Evolutionary conservation across 2,329 filamentous ascomycete species (phyloP), one percentile per base, ranked within the genome.

Genomic region (Epichloe gansuensis): DNA sequence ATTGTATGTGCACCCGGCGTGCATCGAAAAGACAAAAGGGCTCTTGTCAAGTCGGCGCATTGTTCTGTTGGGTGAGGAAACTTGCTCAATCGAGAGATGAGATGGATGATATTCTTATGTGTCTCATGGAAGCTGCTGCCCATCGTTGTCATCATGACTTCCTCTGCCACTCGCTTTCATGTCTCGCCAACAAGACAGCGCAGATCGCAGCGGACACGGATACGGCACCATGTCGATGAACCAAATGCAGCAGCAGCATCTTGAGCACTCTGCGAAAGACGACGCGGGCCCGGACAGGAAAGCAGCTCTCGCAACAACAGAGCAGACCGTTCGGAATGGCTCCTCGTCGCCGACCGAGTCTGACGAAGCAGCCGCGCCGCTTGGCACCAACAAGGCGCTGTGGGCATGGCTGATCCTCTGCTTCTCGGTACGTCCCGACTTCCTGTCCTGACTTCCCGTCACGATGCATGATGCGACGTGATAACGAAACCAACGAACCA

Each of bases 321-420:
- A 54, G 11, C 37, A 31, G 2, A 11, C 39, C 2, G 38, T 28
- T 4, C 12, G 5, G 7, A n/a, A 35, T 42, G 49, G 25, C n/a
- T 38, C 50, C 23, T 3, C 37, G 9, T 45, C 17, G 12, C 15
- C 48, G 28, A 6, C n/a, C 12, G 44, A 44, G n/a, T 2, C 37
- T 4, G 51, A 54, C 28, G 45, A 52, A 17, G 17, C 34, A 28
- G 48, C 42, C 9, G 31, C 49, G 12, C 54, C 54, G 13, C 9
- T 57, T 38, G 37, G 49, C 37, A 55, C 50, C 11, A 56, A 47
- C 11, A 57, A 52, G 46, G 55, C 57, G 12, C 49, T 58, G 12
- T 58, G 54, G 55, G 57, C 52, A 4, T 58, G 57, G 57, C 21
- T 58, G 3, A 58, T 58, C 34, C 51, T 58, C 12, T 58, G 57